Conservation (phyloP, 2,329 filamentous ascomycete species). For the Talaromyces funiculosus region DNA sequence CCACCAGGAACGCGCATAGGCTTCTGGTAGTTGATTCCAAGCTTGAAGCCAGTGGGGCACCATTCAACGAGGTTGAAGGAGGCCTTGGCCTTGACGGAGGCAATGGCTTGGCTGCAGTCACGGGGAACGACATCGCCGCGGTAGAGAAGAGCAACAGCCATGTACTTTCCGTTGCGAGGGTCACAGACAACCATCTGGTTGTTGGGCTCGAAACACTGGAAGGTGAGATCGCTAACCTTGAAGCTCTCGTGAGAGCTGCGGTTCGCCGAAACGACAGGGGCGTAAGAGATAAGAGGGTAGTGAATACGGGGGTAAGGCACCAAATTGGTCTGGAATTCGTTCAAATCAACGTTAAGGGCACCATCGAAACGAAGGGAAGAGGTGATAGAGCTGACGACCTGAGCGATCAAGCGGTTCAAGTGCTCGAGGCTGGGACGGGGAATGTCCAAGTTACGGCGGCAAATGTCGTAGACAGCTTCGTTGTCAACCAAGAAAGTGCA, state of each 20-base stretch:
- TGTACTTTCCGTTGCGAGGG: slow-evolving; percentile 62
- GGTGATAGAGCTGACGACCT: slow-evolving; percentile 63
- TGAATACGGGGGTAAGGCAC: slow-evolving; percentile 64
- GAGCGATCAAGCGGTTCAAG: slow-evolving; percentile 61
- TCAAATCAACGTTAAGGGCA: slow-evolving; percentile 62
- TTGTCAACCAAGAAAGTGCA: slow-evolving; percentile 66
- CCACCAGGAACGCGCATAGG: slow-evolving; percentile 49
- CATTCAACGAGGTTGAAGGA: slow-evolving; percentile 64
- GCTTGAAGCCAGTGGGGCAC: slow-evolving; percentile 65
- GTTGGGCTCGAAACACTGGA: slow-evolving; percentile 62
- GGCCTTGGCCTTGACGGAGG: slow-evolving; percentile 57
- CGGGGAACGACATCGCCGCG: slow-evolving; percentile 61
- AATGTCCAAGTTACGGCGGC: slow-evolving; percentile 59
- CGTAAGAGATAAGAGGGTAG: slow-evolving; percentile 61
- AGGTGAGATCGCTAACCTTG: slow-evolving; percentile 70
- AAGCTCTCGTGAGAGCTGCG: slow-evolving; percentile 83
- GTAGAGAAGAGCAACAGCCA: slow-evolving; percentile 62
- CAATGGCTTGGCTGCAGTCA: slow-evolving; percentile 56
- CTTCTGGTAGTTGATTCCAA: slow-evolving; percentile 63
- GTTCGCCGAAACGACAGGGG: slow-evolving; percentile 59
- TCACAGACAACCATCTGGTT: slow-evolving; percentile 68
- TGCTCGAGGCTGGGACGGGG: slow-evolving; percentile 60
- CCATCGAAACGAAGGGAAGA: slow-evolving; percentile 61
- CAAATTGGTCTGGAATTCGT: slow-evolving; percentile 65
- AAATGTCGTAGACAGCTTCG: slow-evolving; percentile 64